Percentiles rank a stretch among this genome's conserved stretches.
Evolutionary conservation across 192 early-diverging fungal species (phyloP).

Genomic region (Backusella sp.): DNA sequence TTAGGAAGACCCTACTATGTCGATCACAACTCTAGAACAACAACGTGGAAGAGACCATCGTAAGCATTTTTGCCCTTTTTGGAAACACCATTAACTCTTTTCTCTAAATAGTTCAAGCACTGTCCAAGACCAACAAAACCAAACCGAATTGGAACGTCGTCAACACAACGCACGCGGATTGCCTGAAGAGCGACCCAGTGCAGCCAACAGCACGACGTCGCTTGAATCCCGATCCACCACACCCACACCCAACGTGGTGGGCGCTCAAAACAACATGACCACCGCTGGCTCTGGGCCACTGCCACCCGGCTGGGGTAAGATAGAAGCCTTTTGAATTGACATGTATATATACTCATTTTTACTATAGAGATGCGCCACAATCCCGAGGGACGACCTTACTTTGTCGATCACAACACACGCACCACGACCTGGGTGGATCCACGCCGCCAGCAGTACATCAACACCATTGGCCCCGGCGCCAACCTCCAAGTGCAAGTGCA

Average conservation of each 20-base stretch:
- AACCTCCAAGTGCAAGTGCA: conserved; percentile 69
- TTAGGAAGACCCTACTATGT: conserved; percentile 95
- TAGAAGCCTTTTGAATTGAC: conserved; percentile 53
- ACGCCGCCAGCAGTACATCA: conserved; percentile 61
- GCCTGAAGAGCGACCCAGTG: conserved; percentile 55
- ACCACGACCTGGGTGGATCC: conserved; percentile 94
- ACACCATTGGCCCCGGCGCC: conserved; percentile 50
- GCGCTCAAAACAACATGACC: conserved; percentile 40
- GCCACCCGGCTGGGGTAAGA: conserved; percentile 76
- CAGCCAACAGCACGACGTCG: conserved; percentile 12
- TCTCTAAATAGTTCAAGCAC: conserved; percentile 31
- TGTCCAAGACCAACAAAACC: conserved; percentile 44
- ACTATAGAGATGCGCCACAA: conserved; percentile 50
- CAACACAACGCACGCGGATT: conserved; percentile 79
- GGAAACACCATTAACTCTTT: neutral
- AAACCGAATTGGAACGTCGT: conserved; percentile 70
- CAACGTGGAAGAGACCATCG: conserved; percentile 82
- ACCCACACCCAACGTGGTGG: conserved; percentile 58
- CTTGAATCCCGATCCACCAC: conserved; percentile 44
- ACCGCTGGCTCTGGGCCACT: conserved; percentile 64
- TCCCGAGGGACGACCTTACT: conserved; percentile 68
- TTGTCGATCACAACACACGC: conserved; percentile 88
- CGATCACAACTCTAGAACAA: conserved; percentile 91
- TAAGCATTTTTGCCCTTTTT: conserved; percentile 5
- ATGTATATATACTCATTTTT: conserved; percentile 83